phyloP scores from a whole-genome alignment of 495 filamentous ascomycete genomes.

The Podospora bellae-mahoneyi region DNA sequence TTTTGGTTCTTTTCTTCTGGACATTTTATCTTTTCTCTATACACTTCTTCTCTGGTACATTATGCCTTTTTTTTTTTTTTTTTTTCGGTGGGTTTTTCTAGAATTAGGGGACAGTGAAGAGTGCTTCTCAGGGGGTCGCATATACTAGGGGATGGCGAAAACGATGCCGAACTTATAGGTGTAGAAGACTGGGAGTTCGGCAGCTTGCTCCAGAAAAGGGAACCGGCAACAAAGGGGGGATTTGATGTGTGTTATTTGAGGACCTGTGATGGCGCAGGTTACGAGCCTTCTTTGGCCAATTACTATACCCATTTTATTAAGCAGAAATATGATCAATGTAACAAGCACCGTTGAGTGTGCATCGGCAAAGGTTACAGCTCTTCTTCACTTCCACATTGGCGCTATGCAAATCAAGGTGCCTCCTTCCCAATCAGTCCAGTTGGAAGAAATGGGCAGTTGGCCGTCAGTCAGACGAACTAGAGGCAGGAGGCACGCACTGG shows the following conservation, averaged over 20 bases:
- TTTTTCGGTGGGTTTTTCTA: background rate
- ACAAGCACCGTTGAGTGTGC: background rate
- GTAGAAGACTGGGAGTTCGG: background rate
- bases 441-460: background rate
- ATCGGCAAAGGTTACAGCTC: background rate
- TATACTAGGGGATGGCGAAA: background rate
- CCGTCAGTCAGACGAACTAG: too few species aligned
- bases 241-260: background rate
- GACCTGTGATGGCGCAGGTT: background rate
- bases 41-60: background rate
- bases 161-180: background rate
- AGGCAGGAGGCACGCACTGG: background rate
- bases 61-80: background rate
- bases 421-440: background rate
- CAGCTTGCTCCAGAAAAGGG: background rate
- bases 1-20: background rate
- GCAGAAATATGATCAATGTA: background rate
- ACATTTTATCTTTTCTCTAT: constrained; percentile 3
- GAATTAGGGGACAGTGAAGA: background rate
- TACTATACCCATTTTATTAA: background rate
- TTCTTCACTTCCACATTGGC: background rate
- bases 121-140: background rate
- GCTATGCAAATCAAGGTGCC: background rate
- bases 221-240: background rate
- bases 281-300: background rate